phyloP scores from a whole-genome alignment of 208 protist species.

The Leishmania tarentolae region DNA sequence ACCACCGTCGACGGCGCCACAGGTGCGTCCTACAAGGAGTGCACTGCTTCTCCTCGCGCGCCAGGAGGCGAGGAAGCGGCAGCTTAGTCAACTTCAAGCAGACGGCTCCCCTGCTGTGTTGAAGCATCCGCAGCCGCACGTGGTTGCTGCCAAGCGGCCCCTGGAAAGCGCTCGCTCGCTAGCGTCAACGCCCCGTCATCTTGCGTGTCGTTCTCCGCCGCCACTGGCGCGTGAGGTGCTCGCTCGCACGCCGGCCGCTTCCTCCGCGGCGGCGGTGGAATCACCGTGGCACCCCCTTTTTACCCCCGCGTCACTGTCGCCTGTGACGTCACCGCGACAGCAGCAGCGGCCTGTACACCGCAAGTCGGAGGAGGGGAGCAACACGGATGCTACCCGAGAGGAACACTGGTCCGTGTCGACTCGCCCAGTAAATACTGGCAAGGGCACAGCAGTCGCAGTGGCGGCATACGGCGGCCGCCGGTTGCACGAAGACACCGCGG shows the following conservation, averaged over 20 bases:
- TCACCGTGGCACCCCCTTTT: constrained; percentile 8
- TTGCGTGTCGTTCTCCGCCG: not conserved
- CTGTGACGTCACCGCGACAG: not conserved
- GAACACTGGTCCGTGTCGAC: not conserved
- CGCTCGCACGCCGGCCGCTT: not conserved
- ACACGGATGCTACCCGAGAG: not conserved
- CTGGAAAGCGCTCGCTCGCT: not conserved
- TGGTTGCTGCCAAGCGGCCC: not conserved
- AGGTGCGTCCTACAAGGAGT: constrained; percentile 22
- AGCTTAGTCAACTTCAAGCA: not conserved
- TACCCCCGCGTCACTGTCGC: not conserved
- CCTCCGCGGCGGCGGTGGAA: not conserved
- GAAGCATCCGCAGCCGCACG: not conserved
- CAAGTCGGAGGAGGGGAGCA: not conserved
- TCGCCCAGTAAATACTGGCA: not conserved
- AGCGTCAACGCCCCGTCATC: not conserved
- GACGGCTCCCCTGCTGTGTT: not conserved
- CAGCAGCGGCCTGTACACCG: not conserved
- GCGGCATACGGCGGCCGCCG: not conserved
- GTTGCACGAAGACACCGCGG: not conserved
- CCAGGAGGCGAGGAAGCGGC: not conserved
- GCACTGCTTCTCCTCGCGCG: constrained; percentile 23
- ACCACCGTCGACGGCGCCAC: constrained; percentile 8
- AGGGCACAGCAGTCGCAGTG: not conserved
- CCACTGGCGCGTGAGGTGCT: not conserved